phyloP scores from a whole-genome alignment of 805 yeast species.

The Saccharomyces mikatae region DNA sequence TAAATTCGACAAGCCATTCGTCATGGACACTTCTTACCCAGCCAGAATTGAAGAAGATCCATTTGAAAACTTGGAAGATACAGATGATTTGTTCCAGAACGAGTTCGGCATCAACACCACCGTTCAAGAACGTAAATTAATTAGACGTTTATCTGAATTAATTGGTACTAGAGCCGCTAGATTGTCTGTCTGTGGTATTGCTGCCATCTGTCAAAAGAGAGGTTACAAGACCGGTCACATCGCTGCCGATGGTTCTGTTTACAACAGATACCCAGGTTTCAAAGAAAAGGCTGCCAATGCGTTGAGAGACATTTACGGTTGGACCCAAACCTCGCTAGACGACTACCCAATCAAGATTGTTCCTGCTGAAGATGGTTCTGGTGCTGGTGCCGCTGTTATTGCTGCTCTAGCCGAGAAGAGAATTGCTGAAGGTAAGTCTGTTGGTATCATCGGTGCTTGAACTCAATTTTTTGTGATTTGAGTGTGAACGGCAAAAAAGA shows the following conservation, averaged over 20 bases:
- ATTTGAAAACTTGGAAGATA: constrained; percentile 69
- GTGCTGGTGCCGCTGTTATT: constrained; percentile 96
- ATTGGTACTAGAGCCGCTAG: constrained; percentile 90
- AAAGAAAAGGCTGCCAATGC: constrained; percentile 81
- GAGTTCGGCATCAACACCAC: constrained; percentile 59
- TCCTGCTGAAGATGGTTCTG: constrained; percentile 95
- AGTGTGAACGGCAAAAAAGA: neutral
- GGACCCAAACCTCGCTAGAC: constrained; percentile 42
- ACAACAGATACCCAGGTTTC: constrained; percentile 86
- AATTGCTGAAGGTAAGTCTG: constrained; percentile 55
- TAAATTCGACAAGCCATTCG: constrained; percentile 51
- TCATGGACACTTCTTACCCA: constrained; percentile 83
- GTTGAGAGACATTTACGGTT: constrained; percentile 78
- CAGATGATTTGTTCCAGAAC: constrained; percentile 52
- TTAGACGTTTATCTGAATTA: constrained; percentile 73
- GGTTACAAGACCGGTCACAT: constrained; percentile 68
- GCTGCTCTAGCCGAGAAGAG: constrained; percentile 88
- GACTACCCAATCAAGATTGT: constrained; percentile 74
- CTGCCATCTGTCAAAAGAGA: constrained; percentile 85
- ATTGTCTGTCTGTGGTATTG: constrained; percentile 87
- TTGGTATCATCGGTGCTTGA: constrained; percentile 36
- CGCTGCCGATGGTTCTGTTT: constrained; percentile 96
- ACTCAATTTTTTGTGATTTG: neutral
- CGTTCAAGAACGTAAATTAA: constrained; percentile 68
- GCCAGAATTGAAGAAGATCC: constrained; percentile 83